A percentile compares a stretch with the other conserved stretches of the same genome.
Conservation (phyloP, 2,329 filamentous ascomycete species). For the Lecanicillium sp. region DNA sequence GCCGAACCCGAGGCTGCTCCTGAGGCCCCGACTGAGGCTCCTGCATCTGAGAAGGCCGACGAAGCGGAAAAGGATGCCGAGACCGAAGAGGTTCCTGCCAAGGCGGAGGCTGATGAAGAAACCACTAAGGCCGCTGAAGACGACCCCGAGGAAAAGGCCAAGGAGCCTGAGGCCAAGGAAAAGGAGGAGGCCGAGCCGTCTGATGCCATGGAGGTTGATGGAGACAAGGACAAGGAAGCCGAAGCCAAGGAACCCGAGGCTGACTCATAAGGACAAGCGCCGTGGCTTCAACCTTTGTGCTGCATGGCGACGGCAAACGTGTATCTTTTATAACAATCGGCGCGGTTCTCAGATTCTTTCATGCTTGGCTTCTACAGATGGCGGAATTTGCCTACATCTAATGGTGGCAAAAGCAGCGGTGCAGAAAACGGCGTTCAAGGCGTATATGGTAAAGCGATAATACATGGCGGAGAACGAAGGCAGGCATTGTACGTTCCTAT, state of each 20-base stretch:
- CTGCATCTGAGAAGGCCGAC: slow-evolving; percentile 7
- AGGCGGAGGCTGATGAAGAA: slow-evolving; percentile 10
- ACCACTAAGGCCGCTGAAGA: slow-evolving; percentile 8
- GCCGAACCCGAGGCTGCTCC: slow-evolving; percentile 21
- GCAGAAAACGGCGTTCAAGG: no score
- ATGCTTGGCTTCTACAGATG: no score
- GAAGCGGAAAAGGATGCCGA: slow-evolving; percentile 15
- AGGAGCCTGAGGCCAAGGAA: slow-evolving; percentile 12
- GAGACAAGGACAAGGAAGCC: slow-evolving; percentile 18
- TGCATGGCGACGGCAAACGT: no score
- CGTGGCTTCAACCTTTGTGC: no score
- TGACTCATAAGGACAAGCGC: slow-evolving; percentile 1
- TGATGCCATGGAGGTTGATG: slow-evolving; percentile 28
- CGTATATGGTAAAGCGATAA: no score
- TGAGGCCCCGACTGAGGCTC: slow-evolving; percentile 7
- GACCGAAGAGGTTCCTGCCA: slow-evolving; percentile 1
- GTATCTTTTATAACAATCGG: no score
- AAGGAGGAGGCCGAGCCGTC: slow-evolving; percentile 13
- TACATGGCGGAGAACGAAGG: no score
- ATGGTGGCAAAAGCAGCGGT: no score
- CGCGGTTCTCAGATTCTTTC: no score
- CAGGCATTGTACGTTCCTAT: no score
- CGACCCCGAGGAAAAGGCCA: slow-evolving; percentile 10
- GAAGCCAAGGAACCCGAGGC: not conserved
- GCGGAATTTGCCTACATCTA: no score